Evolutionary conservation across 1,284 basidiomycete genomes (phyloP), one percentile per base, ranked within the genome.

Genomic region (Rhodotorula sp.): DNA sequence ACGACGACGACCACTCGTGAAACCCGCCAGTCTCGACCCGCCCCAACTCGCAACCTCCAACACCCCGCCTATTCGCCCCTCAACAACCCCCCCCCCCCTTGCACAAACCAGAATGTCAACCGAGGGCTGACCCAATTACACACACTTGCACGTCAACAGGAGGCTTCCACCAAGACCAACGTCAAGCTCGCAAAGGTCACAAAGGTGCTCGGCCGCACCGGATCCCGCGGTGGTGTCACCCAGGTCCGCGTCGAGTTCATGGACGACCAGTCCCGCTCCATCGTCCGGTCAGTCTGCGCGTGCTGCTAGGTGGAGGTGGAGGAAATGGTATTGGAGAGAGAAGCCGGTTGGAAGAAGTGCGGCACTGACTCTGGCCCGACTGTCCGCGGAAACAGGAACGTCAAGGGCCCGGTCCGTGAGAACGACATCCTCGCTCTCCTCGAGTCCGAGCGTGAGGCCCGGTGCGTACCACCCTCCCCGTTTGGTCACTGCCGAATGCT

Each of bases 241-340:
- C 96, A 99, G 86, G 95, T 98, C 83, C 93, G 95, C 78, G 96
- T 99, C 79, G 95, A 99, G 83, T 98, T 99, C 86, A 90, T 99
- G 91, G 95, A 99, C 83, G 95, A 99, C 83, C 88, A 90, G 66
- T 88, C 88, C 78, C 91, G 96, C 79, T 90, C 91, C 77, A 96
- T 99, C 84, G 96, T 99, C 84, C 92, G 95, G 78, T 73, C 5
- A 62, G 71, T 58, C 15, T 37, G 15, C 14, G n/a, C 53, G 10
- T 24, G n/a, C n/a, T n/a, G n/a, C n/a, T n/a, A n/a, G n/a, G n/a
- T n/a, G n/a, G n/a, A n/a, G n/a, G n/a, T n/a, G n/a, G n/a, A n/a
- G n/a, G n/a, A n/a, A n/a, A n/a, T n/a, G n/a, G n/a, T n/a, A n/a
- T n/a, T n/a, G n/a, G n/a, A n/a, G n/a, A n/a, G n/a, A n/a, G n/a